phyloP scores from a whole-genome alignment of 768 basidiomycete species.

The Myochromella boudieri region DNA sequence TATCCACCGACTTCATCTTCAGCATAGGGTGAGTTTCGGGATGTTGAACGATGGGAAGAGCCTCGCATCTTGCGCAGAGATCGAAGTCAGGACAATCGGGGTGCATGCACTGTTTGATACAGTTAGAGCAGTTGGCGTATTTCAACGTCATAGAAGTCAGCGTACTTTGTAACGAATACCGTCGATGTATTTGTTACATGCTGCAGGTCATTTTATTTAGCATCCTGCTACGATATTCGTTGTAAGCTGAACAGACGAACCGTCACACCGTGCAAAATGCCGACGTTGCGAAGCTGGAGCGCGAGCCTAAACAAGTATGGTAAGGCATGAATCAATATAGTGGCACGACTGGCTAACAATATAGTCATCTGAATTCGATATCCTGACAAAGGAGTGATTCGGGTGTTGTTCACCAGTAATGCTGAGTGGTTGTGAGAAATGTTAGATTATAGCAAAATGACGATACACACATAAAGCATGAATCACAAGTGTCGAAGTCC shows the following conservation, averaged over 20 bases:
- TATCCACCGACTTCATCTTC: slow-evolving; percentile 62
- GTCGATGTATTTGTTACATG: slow-evolving; percentile 50
- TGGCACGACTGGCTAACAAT: slow-evolving; percentile 43
- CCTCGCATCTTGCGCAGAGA: slow-evolving; percentile 77
- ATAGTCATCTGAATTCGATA: slow-evolving; percentile 52
- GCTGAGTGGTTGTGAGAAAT: slow-evolving; percentile 26
- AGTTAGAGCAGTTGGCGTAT: not conserved
- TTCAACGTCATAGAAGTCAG: not conserved
- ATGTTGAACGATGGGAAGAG: slow-evolving; percentile 75
- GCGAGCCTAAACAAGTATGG: slow-evolving; percentile 21
- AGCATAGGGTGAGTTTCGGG: slow-evolving; percentile 69
- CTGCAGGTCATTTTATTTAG: slow-evolving; percentile 17
- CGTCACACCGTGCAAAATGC: slow-evolving; percentile 65
- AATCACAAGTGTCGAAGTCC: slow-evolving; percentile 77
- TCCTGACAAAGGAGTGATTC: slow-evolving; percentile 66
- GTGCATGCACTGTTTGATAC: slow-evolving; percentile 70
- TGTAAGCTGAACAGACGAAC: slow-evolving; percentile 22
- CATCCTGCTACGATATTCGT: slow-evolving; percentile 1
- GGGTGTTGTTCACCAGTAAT: slow-evolving; percentile 79
- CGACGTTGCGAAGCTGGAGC: slow-evolving; percentile 14
- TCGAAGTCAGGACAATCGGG: slow-evolving; percentile 78
- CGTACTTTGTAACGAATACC: slow-evolving; percentile 75
- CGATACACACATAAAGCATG: slow-evolving; percentile 59
- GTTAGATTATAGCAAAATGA: not conserved
- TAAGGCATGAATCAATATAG: slow-evolving; percentile 1